Conservation (phyloP, 371 early-diverging fungal genomes). For the Dipsacomyces acuminosporus region DNA sequence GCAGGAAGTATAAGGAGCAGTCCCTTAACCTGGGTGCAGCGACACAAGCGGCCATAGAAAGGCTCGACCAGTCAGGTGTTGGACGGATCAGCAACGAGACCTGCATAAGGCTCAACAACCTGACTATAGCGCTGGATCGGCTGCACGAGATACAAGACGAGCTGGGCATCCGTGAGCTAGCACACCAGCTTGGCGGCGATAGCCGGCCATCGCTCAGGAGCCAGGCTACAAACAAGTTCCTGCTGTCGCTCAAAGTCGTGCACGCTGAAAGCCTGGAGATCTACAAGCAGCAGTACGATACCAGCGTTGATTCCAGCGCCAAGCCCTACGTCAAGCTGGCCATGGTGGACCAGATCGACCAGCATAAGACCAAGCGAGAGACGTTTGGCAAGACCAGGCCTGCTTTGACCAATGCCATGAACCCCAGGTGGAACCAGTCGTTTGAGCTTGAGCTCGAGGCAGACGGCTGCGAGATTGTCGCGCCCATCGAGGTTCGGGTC, state of each 20-base stretch:
- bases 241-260: conserved; percentile 47
- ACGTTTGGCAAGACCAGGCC: conserved; percentile 51
- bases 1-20: conserved; percentile 43
- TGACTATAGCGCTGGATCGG: conserved; percentile 35
- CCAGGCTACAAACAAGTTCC: conserved; percentile 7
- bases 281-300: conserved; percentile 41
- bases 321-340: conserved; percentile 73
- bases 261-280: conserved; percentile 53
- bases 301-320: conserved; percentile 54
- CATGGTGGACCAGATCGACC: conserved; percentile 48
- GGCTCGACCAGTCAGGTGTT: conserved; percentile 26
- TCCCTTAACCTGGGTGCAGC: conserved; percentile 18
- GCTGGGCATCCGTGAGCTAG: conserved; percentile 33
- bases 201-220: conserved; percentile 31
- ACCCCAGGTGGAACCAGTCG: conserved; percentile 90
- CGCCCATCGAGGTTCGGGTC: conserved; percentile 65
- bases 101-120: conserved; percentile 48
- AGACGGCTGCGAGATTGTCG: conserved; percentile 52
- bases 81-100: conserved; percentile 28
- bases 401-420: conserved; percentile 62
- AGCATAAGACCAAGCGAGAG: conserved; percentile 39
- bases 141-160: conserved; percentile 42
- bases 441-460: conserved; percentile 66
- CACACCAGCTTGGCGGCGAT: conserved; percentile 41
- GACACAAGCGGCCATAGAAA: conserved; percentile 21